These are phyloP conservation scores for Plasmodium gallinaceum DNA, from an alignment of 169 alveolate species.

Conservation along the genomic window DNA sequence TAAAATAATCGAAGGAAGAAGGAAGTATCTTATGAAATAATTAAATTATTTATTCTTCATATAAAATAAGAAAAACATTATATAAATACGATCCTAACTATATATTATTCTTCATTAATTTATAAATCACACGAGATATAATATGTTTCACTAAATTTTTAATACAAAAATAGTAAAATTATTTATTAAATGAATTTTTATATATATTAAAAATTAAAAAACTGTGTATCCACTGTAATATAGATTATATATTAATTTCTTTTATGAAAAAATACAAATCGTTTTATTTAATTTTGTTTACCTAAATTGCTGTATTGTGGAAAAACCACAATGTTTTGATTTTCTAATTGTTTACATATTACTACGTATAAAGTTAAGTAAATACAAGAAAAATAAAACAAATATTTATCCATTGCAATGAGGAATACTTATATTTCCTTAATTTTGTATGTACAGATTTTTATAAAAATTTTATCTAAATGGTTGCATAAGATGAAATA, in stretches of 20 bases:
- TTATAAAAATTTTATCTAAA: conserved; percentile 13
- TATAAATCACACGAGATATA: too few relatives aligned
- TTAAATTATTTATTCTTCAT: too few relatives aligned
- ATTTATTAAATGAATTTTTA: background rate
- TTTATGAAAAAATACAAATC: background rate
- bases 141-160: background rate
- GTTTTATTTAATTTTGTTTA: background rate
- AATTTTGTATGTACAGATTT: conserved; percentile 23
- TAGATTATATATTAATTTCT: background rate
- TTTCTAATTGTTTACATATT: conserved; percentile 58
- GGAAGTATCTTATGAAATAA: too few relatives aligned
- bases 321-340: conserved; percentile 10
- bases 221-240: too few relatives aligned
- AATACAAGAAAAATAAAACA: conserved; percentile 39
- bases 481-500: conserved; percentile 27
- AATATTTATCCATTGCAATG: conserved; percentile 66
- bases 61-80: too few relatives aligned
- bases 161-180: background rate
- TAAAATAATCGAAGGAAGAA: background rate
- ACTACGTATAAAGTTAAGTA: conserved; percentile 21
- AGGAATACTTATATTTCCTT: conserved; percentile 15
- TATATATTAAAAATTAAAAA: too few relatives aligned
- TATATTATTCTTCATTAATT: too few relatives aligned
- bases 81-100: too few relatives aligned
- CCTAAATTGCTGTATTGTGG: conserved; percentile 20